These are phyloP conservation scores for Tulasnella sp. DNA, from an alignment of 768 basidiomycete genomes.

Conservation along the genomic window DNA sequence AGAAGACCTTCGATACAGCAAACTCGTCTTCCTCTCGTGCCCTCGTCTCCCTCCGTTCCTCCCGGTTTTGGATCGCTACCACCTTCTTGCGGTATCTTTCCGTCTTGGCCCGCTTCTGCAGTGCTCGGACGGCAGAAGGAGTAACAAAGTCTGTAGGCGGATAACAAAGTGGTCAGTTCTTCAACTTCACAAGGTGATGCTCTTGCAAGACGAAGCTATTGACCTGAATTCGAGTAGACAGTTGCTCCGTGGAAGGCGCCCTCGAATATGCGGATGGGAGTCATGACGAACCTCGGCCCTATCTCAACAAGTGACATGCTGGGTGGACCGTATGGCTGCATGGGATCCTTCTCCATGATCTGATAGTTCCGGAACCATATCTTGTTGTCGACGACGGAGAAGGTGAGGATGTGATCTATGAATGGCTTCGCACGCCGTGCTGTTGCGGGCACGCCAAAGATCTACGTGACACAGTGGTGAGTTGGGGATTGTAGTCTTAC, in stretches of 20 bases:
- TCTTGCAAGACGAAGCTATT: conserved; percentile 21
- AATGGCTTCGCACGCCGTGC: conserved; percentile 91
- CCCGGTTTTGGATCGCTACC: conserved; percentile 57
- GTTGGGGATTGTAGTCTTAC: conserved; percentile 3
- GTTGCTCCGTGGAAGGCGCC: conserved; percentile 93
- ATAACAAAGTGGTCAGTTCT: conserved; percentile 5
- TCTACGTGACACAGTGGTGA: too few relatives aligned
- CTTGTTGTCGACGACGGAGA: conserved; percentile 89
- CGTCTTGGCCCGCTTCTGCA: conserved; percentile 59
- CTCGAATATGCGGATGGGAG: conserved; percentile 96
- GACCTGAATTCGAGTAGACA: conserved; percentile 93
- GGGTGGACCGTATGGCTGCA: conserved; percentile 74
- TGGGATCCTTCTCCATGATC: conserved; percentile 89
- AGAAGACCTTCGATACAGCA: conserved; percentile 82
- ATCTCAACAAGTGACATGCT: conserved; percentile 90
- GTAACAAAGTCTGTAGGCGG: conserved; percentile 88
- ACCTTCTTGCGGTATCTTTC: conserved; percentile 75
- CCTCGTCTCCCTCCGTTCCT: conserved; percentile 50
- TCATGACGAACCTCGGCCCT: conserved; percentile 92
- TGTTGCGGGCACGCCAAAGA: conserved; percentile 88
- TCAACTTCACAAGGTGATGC: conserved; percentile 3
- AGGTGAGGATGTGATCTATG: conserved; percentile 93
- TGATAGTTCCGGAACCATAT: conserved; percentile 99
- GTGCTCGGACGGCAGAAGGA: conserved; percentile 67
- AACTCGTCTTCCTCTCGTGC: conserved; percentile 63